Conservation (phyloP, 257 asterid species). For the Solanum medicagineum region DNA sequence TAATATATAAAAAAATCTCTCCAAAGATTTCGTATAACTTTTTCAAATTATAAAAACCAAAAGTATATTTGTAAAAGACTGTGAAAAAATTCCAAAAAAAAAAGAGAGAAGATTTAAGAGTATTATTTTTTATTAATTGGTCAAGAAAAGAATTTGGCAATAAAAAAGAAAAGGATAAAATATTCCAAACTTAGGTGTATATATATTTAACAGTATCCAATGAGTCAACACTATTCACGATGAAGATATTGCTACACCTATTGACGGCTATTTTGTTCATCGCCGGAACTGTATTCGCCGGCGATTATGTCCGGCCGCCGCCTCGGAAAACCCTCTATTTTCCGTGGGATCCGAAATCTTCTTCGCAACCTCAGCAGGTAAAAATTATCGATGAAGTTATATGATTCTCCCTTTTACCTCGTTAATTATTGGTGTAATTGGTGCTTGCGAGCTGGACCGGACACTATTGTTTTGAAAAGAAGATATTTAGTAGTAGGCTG, state of each 20-base stretch:
- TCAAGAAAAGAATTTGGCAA: neutral
- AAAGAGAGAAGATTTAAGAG: neutral
- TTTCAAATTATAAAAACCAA: neutral
- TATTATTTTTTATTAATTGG: neutral
- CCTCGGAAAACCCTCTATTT: conserved; percentile 50
- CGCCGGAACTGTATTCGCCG: conserved; percentile 7
- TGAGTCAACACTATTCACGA: neutral
- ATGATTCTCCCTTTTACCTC: neutral
- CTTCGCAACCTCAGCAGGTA: conserved; percentile 65
- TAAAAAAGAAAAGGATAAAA: neutral
- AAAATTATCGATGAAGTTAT: neutral
- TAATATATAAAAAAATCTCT: too few relatives aligned
- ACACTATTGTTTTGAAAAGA: neutral
- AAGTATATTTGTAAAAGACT: neutral
- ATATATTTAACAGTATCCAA: neutral
- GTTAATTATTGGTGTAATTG: neutral
- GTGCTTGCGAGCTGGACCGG: neutral
- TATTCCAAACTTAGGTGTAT: neutral
- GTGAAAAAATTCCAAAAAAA: neutral
- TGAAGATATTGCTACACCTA: neutral
- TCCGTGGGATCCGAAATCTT: conserved; percentile 27
- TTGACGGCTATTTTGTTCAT: neutral
- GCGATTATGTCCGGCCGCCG: conserved; percentile 58
- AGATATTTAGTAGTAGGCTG: neutral
- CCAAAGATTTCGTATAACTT: neutral